phyloP scores from a whole-genome alignment of 129 eudicot genomes.

The Flaveria bidentis region DNA sequence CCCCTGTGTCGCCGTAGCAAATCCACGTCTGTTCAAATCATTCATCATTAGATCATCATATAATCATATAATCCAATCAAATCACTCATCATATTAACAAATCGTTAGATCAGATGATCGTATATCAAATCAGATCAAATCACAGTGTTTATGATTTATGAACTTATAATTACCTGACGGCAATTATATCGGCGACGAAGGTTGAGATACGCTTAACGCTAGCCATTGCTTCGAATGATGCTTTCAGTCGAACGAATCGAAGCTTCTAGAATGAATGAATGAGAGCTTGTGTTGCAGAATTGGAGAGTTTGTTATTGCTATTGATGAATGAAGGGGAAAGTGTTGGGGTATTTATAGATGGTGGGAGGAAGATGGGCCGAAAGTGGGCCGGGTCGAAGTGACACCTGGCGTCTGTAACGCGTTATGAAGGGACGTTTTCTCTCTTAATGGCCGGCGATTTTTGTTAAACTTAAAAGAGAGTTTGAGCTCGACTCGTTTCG shows the following conservation, averaged over 20 bases:
- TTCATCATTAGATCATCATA: not conserved
- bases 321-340: not conserved
- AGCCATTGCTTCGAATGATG: not conserved
- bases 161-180: not conserved
- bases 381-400: slow-evolving; percentile 6
- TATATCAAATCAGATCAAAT: no score
- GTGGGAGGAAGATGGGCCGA: not conserved
- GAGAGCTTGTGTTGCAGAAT: not conserved
- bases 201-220: not conserved
- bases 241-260: not conserved
- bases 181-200: slow-evolving; percentile 2
- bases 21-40: slow-evolving; percentile 50
- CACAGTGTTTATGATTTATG: no score
- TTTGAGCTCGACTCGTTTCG: no score
- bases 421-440: not conserved
- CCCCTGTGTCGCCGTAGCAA: slow-evolving; percentile 44
- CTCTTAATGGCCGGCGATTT: not conserved
- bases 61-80: no score
- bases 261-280: not conserved
- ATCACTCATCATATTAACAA: no score
- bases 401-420: not conserved
- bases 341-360: not conserved
- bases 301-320: not conserved
- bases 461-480: not conserved
- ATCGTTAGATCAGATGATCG: no score